These are phyloP conservation scores for Botryosphaeria dothidea DNA, from an alignment of 2,329 filamentous ascomycete species.

Conservation along the genomic window DNA sequence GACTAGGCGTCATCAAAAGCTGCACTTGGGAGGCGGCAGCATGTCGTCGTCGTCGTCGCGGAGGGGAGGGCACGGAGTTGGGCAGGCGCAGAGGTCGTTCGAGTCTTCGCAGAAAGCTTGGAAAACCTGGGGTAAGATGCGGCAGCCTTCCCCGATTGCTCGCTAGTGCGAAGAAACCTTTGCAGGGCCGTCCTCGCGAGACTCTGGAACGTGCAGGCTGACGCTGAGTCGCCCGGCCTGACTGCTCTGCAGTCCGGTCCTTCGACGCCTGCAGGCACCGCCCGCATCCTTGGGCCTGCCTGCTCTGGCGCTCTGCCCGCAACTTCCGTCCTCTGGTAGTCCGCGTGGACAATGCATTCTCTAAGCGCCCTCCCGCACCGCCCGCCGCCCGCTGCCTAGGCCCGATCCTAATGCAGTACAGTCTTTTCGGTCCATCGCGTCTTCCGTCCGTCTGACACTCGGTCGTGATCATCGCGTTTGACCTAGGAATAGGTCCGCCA, in stretches of 20 bases:
- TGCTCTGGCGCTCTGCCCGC: not conserved
- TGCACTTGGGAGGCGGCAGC: not conserved
- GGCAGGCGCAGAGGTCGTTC: conserved; percentile 5
- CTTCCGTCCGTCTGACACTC: not conserved
- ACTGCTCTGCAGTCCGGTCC: not conserved
- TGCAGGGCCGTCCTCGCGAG: conserved; percentile 16
- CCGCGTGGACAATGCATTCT: not conserved
- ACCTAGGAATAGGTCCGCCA: not conserved
- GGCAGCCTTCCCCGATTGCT: conserved; percentile 15
- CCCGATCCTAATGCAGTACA: not conserved
- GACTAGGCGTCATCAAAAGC: conserved; percentile 8
- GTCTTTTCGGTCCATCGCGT: not conserved
- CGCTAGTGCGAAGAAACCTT: conserved; percentile 17
- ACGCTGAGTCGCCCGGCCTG: conserved; percentile 1
- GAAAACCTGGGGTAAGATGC: conserved; percentile 16
- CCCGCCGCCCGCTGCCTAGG: not conserved
- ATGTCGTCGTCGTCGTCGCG: not conserved
- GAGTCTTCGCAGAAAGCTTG: conserved; percentile 14
- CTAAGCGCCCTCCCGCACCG: conserved; percentile 1
- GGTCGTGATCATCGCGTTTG: not conserved
- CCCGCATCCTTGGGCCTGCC: not conserved
- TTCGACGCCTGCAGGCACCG: conserved; percentile 6
- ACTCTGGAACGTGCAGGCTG: conserved; percentile 9
- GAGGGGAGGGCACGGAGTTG: not conserved
- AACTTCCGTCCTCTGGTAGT: not conserved